Conservation (phyloP, 2,329 filamentous ascomycete genomes). For the Pseudogymnoascus sp. region DNA sequence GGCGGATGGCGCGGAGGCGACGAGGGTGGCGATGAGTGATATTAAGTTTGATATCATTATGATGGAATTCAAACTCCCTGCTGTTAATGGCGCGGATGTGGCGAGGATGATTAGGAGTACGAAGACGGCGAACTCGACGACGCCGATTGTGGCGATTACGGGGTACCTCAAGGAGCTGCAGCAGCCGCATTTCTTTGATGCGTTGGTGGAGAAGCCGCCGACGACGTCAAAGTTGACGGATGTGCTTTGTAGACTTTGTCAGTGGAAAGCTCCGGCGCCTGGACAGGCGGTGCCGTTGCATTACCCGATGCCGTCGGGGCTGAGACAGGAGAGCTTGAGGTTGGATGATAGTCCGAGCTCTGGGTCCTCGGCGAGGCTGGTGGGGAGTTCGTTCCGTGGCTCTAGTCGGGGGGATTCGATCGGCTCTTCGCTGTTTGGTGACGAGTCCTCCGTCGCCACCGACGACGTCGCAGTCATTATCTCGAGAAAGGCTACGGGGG, state of each 20-base stretch:
- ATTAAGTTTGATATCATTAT: conserved; percentile 99
- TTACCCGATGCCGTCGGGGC: conserved; percentile 52
- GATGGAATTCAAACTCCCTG: conserved; percentile 91
- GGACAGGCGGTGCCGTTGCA: conserved; percentile 38
- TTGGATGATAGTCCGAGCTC: conserved; percentile 69
- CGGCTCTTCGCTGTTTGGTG: conserved; percentile 78
- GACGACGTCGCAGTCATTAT: conserved; percentile 73
- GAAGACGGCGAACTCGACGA: conserved; percentile 88
- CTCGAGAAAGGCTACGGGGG: conserved; percentile 62
- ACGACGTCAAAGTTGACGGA: conserved; percentile 86
- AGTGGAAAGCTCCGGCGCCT: conserved; percentile 75
- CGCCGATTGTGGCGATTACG: conserved; percentile 91
- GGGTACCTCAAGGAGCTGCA: conserved; percentile 97
- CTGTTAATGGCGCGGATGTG: conserved; percentile 90
- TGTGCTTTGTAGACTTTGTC: conserved; percentile 76
- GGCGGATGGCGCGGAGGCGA: conserved; percentile 80
- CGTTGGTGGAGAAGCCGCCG: conserved; percentile 91
- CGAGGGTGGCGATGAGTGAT: conserved; percentile 89
- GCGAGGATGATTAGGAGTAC: conserved; percentile 97
- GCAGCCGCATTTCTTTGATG: conserved; percentile 91
- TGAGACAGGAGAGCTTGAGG: conserved; percentile 55
- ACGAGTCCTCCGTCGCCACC: conserved; percentile 67
- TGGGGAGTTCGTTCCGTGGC: conserved; percentile 66
- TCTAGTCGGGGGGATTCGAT: conserved; percentile 86
- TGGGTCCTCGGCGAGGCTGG: conserved; percentile 60